Conservation (phyloP, 331 rosid genomes). For the Malus hybrid region DNA sequence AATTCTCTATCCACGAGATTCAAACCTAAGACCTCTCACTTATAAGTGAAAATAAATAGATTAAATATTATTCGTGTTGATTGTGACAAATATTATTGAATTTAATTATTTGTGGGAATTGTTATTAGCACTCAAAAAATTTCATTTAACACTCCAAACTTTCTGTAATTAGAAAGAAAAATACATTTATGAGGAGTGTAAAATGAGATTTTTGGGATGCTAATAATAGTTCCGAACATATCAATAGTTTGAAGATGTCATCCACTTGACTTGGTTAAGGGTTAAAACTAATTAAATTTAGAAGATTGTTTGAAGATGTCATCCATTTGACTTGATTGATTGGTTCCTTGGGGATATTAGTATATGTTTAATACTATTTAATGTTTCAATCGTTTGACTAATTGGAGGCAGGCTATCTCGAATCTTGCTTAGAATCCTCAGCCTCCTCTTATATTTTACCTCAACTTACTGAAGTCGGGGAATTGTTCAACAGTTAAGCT, state of each 20-base stretch:
- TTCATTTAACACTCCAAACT: no score
- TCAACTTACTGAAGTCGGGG: not conserved
- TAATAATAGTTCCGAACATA: not conserved
- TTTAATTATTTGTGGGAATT: no score
- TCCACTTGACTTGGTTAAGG: not conserved
- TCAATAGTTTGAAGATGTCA: not conserved
- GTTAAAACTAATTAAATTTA: not conserved
- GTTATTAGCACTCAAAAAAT: no score
- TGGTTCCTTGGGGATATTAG: not conserved
- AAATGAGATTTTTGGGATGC: no score
- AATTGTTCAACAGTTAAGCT: not conserved
- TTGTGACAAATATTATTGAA: no score
- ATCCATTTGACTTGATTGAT: not conserved
- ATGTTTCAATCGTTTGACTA: not conserved
- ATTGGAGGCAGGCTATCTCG: not conserved
- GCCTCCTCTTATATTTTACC: no score
- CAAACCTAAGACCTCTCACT: no score
- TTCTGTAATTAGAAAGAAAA: no score
- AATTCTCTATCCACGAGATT: rapidly evolving
- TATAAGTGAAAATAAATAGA: no score
- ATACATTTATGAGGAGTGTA: no score
- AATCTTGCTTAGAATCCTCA: no score
- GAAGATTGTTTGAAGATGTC: not conserved
- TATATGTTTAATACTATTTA: not conserved
- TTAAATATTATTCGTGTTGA: no score